Conservation (phyloP, 78 protist genomes). For the Tieghemostelium lacteum region DNA sequence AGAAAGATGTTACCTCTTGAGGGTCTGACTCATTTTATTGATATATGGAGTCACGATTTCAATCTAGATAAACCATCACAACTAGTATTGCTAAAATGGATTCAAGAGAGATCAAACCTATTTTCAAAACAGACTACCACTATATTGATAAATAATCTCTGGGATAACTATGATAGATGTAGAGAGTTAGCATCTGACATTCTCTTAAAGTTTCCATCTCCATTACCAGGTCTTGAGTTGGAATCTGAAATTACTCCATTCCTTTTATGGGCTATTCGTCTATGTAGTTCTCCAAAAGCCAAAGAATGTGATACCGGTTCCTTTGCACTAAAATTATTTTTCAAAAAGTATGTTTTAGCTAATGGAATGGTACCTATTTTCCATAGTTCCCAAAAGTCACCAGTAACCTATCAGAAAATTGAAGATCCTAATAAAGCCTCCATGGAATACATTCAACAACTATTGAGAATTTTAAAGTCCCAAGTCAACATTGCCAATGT, state of each 20-base stretch:
- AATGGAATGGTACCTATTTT: slow-evolving; percentile 42
- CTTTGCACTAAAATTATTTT: slow-evolving; percentile 20
- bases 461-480: slow-evolving; percentile 27
- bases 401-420: slow-evolving; percentile 1
- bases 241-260: slow-evolving; percentile 25
- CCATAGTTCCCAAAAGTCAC: background rate
- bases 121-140: slow-evolving; percentile 8
- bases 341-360: slow-evolving; percentile 34
- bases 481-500: slow-evolving; percentile 30
- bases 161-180: slow-evolving; percentile 79
- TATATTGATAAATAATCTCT: slow-evolving; percentile 63
- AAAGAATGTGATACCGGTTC: slow-evolving; percentile 82
- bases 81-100: background rate
- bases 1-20: slow-evolving; percentile 75
- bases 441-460: slow-evolving; percentile 20
- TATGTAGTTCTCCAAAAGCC: slow-evolving; percentile 67
- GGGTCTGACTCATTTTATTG: slow-evolving; percentile 26
- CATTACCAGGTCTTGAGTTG: slow-evolving; percentile 53
- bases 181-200: slow-evolving; percentile 36
- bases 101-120: background rate
- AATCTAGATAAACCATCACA: slow-evolving; percentile 14
- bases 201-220: slow-evolving; percentile 54
- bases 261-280: slow-evolving; percentile 40
- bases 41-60: slow-evolving; percentile 25
- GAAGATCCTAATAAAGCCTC: background rate